Conservation (phyloP, 23 red algal species). For the Gracilaria gracilis region DNA sequence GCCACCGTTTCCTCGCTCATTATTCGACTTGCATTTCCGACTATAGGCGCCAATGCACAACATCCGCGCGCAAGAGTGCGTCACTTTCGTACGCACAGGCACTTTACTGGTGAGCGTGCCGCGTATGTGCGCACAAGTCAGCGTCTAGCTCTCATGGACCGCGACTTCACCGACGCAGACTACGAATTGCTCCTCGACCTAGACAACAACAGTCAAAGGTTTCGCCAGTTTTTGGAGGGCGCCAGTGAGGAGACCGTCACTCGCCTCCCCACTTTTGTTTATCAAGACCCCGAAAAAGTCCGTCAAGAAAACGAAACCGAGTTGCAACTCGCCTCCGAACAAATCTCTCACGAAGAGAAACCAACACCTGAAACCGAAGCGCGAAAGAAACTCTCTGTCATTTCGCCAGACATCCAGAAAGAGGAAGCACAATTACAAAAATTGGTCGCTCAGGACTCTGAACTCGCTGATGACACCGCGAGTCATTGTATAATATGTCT, state of each 20-base stretch:
- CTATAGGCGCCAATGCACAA: conserved; percentile 16
- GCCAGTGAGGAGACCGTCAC: conserved; percentile 73
- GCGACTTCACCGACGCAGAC: conserved; percentile 95
- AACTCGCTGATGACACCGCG: conserved; percentile 40
- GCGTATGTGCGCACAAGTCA: conserved; percentile 88
- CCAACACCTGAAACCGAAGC: not conserved
- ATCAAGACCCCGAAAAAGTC: conserved; percentile 17
- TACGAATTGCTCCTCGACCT: conserved; percentile 96
- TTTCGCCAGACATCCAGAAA: not conserved
- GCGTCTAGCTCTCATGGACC: conserved; percentile 88
- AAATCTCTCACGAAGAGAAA: not conserved
- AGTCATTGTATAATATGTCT: conserved; percentile 86
- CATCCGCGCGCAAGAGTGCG: conserved; percentile 32
- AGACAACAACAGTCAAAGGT: conserved; percentile 81
- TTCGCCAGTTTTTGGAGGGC: conserved; percentile 87
- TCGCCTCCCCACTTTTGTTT: conserved; percentile 64
- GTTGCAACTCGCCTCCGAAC: not conserved
- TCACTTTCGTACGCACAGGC: conserved; percentile 64
- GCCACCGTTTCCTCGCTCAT: conserved; percentile 68
- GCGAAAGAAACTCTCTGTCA: not conserved
- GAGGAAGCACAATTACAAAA: not conserved
- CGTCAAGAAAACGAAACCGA: conserved; percentile 6
- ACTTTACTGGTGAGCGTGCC: conserved; percentile 76
- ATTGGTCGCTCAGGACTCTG: conserved; percentile 15
- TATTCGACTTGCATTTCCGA: conserved; percentile 46